A percentile compares a stretch with the other conserved stretches of the same genome.
Conservation (phyloP, 2,329 filamentous ascomycete species). For the Huntiella bhutanensis region DNA sequence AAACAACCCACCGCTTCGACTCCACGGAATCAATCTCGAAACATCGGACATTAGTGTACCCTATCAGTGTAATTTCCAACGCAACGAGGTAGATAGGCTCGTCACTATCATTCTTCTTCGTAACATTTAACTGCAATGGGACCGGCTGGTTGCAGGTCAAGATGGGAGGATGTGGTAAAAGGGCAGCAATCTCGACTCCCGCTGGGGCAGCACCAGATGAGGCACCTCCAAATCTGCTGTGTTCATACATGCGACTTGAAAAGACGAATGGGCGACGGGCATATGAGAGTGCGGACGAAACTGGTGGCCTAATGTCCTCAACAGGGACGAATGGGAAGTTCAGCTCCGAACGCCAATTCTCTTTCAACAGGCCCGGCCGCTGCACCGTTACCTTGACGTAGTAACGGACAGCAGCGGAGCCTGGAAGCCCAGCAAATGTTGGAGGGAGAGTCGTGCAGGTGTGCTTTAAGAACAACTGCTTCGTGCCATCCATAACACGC, state of each 20-base stretch:
- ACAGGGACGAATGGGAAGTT: constrained; percentile 82
- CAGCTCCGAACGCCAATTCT: constrained; percentile 55
- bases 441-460: constrained; percentile 76
- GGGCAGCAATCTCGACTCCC: constrained; percentile 56
- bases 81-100: constrained; percentile 59
- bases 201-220: constrained; percentile 26
- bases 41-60: constrained; percentile 60
- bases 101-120: constrained; percentile 49
- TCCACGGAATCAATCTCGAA: constrained; percentile 57
- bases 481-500: constrained; percentile 43
- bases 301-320: constrained; percentile 58
- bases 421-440: constrained; percentile 69
- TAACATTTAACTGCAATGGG: constrained; percentile 61
- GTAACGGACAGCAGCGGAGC: constrained; percentile 78
- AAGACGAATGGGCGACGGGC: constrained; percentile 53
- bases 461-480: constrained; percentile 46
- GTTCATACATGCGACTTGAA: constrained; percentile 19
- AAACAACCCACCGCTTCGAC: constrained; percentile 54
- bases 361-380: constrained; percentile 72
- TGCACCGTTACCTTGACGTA: constrained; percentile 92
- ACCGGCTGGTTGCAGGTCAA: constrained; percentile 77
- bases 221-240: background rate
- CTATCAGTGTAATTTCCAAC: constrained; percentile 65
- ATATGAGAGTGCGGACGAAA: constrained; percentile 59
- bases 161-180: constrained; percentile 71